These are phyloP conservation scores for Elsinoe fawcettii DNA, from an alignment of 2,329 filamentous ascomycete species.

Conservation along the genomic window DNA sequence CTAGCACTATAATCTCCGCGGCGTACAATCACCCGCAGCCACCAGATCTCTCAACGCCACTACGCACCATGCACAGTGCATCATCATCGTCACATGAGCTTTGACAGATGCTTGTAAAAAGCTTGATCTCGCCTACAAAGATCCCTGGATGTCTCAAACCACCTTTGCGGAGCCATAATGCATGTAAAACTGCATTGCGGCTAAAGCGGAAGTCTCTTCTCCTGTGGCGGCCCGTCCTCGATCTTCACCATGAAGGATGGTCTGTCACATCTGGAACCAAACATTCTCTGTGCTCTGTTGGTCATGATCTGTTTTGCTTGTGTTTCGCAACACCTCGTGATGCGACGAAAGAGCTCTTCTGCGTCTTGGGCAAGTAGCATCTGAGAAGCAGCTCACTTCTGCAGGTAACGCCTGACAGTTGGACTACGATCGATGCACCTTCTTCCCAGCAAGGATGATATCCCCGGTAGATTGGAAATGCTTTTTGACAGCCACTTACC, in stretches of 20 bases:
- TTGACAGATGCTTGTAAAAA: conserved; percentile 4
- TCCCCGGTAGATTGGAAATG: not conserved
- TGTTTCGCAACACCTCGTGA: not conserved
- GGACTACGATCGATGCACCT: not conserved
- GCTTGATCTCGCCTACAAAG: conserved; percentile 6
- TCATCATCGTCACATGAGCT: not conserved
- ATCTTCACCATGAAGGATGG: not conserved
- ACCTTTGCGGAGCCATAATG: not conserved
- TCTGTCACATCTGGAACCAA: not conserved
- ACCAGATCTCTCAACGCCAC: not conserved
- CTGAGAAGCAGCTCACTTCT: not conserved
- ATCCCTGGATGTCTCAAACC: conserved; percentile 1
- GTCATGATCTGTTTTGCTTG: not conserved
- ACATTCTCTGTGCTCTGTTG: not conserved
- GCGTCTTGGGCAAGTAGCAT: not conserved
- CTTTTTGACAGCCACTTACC: conserved; percentile 4
- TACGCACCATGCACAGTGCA: not conserved
- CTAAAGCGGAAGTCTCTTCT: conserved; percentile 10
- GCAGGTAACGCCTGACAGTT: not conserved
- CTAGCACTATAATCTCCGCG: not conserved
- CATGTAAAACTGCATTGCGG: not conserved
- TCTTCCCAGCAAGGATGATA: not conserved
- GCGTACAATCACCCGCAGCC: not conserved
- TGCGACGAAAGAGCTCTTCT: not conserved
- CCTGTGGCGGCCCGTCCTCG: not conserved